These are phyloP conservation scores for Metschnikowia peoriensis DNA, from an alignment of 805 yeast species.

Conservation along the genomic window DNA sequence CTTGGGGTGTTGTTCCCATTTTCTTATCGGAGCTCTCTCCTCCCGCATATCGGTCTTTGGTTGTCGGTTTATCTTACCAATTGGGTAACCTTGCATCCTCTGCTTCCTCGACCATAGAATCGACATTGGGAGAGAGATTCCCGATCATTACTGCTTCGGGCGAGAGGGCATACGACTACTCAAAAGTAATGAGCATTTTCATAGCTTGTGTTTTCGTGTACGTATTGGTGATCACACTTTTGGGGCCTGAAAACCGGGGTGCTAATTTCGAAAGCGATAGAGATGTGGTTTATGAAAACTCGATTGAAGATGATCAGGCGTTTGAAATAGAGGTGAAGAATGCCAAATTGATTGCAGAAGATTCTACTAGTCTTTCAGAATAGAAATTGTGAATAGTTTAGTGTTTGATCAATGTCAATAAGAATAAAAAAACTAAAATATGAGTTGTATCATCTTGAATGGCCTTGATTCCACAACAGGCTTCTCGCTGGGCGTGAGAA, in stretches of 20 bases:
- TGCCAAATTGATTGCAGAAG: slow-evolving; percentile 4
- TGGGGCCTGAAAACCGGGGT: slow-evolving; percentile 55
- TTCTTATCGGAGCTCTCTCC: slow-evolving; percentile 62
- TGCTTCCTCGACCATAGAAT: slow-evolving; percentile 71
- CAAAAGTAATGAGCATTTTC: slow-evolving; percentile 66
- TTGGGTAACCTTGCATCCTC: slow-evolving; percentile 71
- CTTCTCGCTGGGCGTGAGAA: too few species aligned
- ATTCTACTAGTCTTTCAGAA: background rate
- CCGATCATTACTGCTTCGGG: slow-evolving; percentile 39
- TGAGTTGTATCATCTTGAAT: too few species aligned
- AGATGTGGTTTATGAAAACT: slow-evolving; percentile 13
- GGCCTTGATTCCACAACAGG: too few species aligned
- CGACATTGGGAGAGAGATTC: slow-evolving; percentile 56
- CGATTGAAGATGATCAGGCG: slow-evolving; percentile 4
- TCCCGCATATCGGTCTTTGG: slow-evolving; percentile 12
- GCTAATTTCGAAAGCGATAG: slow-evolving; percentile 17
- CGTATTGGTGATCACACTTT: slow-evolving; percentile 44
- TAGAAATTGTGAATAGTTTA: too few species aligned
- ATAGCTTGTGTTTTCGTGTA: slow-evolving; percentile 63
- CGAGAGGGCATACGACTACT: slow-evolving; percentile 48
- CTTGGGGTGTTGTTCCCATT: slow-evolving; percentile 74
- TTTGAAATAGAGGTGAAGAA: slow-evolving; percentile 3
- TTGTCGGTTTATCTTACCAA: slow-evolving; percentile 50
- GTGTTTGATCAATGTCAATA: too few species aligned
- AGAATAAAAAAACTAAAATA: too few species aligned